phyloP scores from a whole-genome alignment of 305 asterid genomes.

The Solanum aculeatissimum region DNA sequence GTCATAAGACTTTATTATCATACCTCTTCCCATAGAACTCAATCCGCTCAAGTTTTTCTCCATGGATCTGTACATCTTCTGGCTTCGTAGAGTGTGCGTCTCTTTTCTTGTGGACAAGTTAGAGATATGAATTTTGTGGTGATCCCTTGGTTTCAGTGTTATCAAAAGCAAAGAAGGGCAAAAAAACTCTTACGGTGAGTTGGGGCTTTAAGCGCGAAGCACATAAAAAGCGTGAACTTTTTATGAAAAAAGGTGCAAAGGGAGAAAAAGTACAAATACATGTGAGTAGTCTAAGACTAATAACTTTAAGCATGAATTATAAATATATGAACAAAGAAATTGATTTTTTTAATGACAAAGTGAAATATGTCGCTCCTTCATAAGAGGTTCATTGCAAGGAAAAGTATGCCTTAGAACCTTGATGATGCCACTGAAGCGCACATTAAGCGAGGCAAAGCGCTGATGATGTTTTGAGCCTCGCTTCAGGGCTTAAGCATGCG shows the following conservation, averaged over 20 bases:
- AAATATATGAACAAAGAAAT: not conserved
- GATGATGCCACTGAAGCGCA: not conserved
- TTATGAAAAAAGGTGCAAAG: not conserved
- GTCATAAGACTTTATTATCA: not conserved
- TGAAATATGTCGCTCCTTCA: not conserved
- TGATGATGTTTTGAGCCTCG: not conserved
- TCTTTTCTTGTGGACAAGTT: not conserved
- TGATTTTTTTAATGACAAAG: not conserved
- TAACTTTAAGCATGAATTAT: not conserved
- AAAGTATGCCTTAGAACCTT: not conserved
- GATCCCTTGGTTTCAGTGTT: not conserved
- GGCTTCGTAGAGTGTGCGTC: not conserved
- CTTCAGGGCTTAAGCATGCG: not conserved
- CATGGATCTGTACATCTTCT: not conserved
- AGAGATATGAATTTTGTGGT: not conserved
- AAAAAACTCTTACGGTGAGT: not conserved
- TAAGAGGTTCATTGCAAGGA: not conserved
- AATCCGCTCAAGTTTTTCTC: not conserved
- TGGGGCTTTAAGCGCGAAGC: not conserved
- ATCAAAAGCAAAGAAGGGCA: not conserved
- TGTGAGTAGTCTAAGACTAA: not conserved
- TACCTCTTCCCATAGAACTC: not conserved
- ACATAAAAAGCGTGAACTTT: not conserved
- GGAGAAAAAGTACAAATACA: not conserved
- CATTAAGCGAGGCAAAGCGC: not conserved